A percentile compares a stretch with the other conserved stretches of the same genome.
phyloP scores from a whole-genome alignment of 768 basidiomycete genomes.

The Tulasnella sp. region DNA sequence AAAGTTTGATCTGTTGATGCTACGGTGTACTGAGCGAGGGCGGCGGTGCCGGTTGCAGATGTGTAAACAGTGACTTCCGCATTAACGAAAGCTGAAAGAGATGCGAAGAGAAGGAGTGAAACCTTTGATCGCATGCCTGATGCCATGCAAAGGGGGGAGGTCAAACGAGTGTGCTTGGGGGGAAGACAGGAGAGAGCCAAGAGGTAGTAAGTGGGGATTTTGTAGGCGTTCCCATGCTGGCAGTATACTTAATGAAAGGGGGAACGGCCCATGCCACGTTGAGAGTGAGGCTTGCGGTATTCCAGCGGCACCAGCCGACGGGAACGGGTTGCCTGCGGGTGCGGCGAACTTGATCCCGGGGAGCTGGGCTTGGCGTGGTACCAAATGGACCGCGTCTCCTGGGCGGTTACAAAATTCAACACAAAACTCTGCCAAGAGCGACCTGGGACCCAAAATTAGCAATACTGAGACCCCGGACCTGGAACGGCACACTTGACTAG shows the following conservation, averaged over 20 bases:
- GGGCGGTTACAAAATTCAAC: not conserved
- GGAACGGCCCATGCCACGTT: too few relatives aligned
- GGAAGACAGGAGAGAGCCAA: not conserved
- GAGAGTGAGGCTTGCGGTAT: too few relatives aligned
- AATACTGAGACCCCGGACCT: not conserved
- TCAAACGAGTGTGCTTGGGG: not conserved
- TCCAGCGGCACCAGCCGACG: too few relatives aligned
- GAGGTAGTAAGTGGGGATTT: not conserved
- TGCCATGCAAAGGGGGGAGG: not conserved
- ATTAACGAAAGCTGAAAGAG: not conserved
- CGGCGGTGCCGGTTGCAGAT: not conserved
- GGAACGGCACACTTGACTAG: not conserved
- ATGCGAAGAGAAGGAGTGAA: not conserved
- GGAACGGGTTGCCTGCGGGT: too few relatives aligned
- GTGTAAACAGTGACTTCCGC: conserved; percentile 24
- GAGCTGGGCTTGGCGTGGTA: too few relatives aligned
- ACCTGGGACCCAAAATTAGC: not conserved
- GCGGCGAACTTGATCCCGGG: too few relatives aligned
- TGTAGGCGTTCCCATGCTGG: too few relatives aligned
- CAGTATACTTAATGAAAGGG: too few relatives aligned
- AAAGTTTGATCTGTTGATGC: conserved; percentile 18
- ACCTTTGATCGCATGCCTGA: not conserved
- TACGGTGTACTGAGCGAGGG: not conserved
- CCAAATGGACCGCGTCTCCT: not conserved
- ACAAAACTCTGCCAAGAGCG: not conserved